Evolutionary conservation across 176 grass and related monocot species (phyloP).

Genomic region (Carex kokanica): DNA sequence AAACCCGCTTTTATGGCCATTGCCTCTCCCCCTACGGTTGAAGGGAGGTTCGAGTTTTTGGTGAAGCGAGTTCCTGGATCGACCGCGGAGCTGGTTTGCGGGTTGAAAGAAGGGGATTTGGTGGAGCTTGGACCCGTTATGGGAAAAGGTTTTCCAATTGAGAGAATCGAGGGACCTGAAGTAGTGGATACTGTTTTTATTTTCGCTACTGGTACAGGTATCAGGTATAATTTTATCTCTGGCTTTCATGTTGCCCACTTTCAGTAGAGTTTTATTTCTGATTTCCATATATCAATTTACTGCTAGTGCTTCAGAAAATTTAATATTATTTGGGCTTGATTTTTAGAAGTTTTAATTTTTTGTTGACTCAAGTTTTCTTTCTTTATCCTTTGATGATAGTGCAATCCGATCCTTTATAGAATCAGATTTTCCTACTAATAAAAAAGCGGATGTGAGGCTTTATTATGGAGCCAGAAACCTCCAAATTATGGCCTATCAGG

Average conservation of each 20-base stretch:
- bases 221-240: constrained; percentile 36
- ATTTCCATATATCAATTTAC: neutral
- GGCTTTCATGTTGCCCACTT: neutral
- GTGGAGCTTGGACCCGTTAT: constrained; percentile 52
- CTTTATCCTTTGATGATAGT: constrained; percentile 22
- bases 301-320: neutral
- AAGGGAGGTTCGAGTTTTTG: constrained; percentile 54
- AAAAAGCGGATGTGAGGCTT: constrained; percentile 48
- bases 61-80: constrained; percentile 61
- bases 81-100: constrained; percentile 52
- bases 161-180: constrained; percentile 33
- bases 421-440: constrained; percentile 49
- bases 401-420: constrained; percentile 76
- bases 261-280: neutral
- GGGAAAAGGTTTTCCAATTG: constrained; percentile 49
- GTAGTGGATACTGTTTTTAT: constrained; percentile 42
- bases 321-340: neutral
- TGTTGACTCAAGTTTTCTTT: neutral
- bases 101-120: constrained; percentile 41
- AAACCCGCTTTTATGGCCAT: constrained; percentile 77
- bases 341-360: neutral
- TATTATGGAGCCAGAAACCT: constrained; percentile 89
- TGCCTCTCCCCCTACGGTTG: constrained; percentile 40
- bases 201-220: constrained; percentile 77
- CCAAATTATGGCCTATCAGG: constrained; percentile 87